Conservation (phyloP, 1,284 basidiomycete species). For the Cryptococcus sp. region DNA sequence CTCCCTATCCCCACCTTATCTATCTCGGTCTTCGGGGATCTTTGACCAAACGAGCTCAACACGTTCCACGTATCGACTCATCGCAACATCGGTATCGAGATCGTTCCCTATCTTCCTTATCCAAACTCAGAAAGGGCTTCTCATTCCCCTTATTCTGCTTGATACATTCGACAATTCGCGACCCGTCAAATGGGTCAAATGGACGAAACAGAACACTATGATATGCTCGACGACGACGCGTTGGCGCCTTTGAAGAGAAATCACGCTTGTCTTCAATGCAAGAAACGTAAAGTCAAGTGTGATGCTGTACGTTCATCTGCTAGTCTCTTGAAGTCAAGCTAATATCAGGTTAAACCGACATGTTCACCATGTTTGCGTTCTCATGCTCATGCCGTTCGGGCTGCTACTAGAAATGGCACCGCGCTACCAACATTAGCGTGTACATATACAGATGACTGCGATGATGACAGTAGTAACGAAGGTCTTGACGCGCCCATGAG, state of each 20-base stretch:
- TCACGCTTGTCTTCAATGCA: slow-evolving; percentile 44
- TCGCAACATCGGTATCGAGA: neutral
- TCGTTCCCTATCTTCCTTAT: neutral
- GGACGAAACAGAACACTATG: slow-evolving; percentile 9
- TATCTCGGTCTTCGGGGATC: no score
- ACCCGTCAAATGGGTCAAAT: no score
- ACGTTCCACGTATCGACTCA: no score
- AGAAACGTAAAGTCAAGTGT: slow-evolving; percentile 45
- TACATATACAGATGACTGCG: slow-evolving; percentile 32
- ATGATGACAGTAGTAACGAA: slow-evolving; percentile 6
- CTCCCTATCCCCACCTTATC: no score
- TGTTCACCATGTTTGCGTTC: slow-evolving; percentile 43
- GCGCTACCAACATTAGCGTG: slow-evolving; percentile 26
- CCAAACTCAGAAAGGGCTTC: neutral
- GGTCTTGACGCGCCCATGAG: neutral
- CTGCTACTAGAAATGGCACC: slow-evolving; percentile 34
- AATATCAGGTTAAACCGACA: slow-evolving; percentile 24
- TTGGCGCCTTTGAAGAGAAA: slow-evolving; percentile 43
- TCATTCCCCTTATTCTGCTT: neutral
- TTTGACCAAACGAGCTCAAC: no score
- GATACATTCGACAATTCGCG: neutral
- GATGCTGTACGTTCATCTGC: slow-evolving; percentile 29
- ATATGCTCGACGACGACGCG: slow-evolving; percentile 37
- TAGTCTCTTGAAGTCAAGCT: neutral
- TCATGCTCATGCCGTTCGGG: slow-evolving; percentile 40